Evolutionary conservation across 805 yeast species (phyloP), one percentile per base, ranked within the genome.

Genomic region (Saccharomycodes ludwigii): DNA sequence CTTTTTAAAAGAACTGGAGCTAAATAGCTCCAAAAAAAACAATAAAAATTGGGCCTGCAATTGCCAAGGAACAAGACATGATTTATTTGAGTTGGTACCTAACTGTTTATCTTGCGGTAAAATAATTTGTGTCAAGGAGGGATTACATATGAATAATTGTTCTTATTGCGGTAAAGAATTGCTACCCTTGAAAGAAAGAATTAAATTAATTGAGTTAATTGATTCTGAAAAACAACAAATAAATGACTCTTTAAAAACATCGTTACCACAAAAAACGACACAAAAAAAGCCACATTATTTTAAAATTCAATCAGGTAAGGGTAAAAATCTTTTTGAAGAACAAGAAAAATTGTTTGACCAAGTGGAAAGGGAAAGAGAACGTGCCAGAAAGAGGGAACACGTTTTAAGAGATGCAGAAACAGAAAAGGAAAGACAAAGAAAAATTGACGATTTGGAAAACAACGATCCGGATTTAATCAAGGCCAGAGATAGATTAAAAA

Each of bases 31-130:
- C 14, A 42, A 41, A 6, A 34, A 34, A 3, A 38, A 41, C 35
- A 38, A 43, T 12, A 38, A 38, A 15, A 44, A 46, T 9, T 49
- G 61, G 13, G 48, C 44, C 4, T 86, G 97, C 50, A 71, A 77
- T 39, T 86, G 97, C 48, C 81, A 77, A 73, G 96, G 88, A 1
- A 70, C 79, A 0, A 62, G 80, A 37, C 98, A 91, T 48, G 94
- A 95, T 3, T 57, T 91, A 19, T 79, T 84, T 40, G 93, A 82
- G 35, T 68, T 79, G 40, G 91, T 93, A 2, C 97, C 98, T 1
- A 91, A 91, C 50, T 91, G 99, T 46, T 56, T 91, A 24, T 75
- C 79, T 37, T 91, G 99, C 52, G 99, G 99, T 8, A 82, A 85
- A 52, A 82, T 91, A 25, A 82, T 91, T 3, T 91, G 99, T 59